These are phyloP conservation scores for Trichoderma asperellum DNA, from an alignment of 2,329 filamentous ascomycete genomes.

Conservation along the genomic window DNA sequence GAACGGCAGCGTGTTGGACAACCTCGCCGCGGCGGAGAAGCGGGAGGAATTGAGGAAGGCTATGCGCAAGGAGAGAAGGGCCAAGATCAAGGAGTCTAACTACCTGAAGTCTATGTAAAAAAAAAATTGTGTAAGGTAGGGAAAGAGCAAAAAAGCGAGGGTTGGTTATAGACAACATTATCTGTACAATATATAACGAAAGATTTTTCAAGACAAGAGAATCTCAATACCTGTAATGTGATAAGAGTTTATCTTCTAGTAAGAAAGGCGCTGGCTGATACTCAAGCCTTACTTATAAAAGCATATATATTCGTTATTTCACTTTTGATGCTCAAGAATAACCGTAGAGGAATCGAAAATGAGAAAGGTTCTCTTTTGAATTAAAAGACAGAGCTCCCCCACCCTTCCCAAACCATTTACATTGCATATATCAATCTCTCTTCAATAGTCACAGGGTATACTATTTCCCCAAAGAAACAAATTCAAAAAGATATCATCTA, in stretches of 20 bases:
- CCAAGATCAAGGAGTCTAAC: slow-evolving; percentile 81
- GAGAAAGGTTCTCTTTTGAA: background rate
- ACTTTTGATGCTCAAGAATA: background rate
- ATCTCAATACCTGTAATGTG: background rate
- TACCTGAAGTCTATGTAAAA: slow-evolving; percentile 79
- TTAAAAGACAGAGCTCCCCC: background rate
- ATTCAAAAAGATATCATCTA: slow-evolving; percentile 23
- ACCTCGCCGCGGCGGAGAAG: slow-evolving; percentile 53
- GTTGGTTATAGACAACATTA: background rate
- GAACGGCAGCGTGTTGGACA: slow-evolving; percentile 48
- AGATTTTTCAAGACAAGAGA: background rate
- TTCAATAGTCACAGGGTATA: background rate
- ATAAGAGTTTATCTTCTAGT: background rate
- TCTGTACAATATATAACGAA: slow-evolving; percentile 13
- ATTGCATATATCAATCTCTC: background rate
- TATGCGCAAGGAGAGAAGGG: slow-evolving; percentile 75
- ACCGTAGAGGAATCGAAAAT: background rate
- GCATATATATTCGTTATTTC: background rate
- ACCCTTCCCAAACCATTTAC: background rate
- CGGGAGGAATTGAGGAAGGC: slow-evolving; percentile 68
- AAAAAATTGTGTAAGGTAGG: background rate
- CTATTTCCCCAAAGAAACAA: background rate
- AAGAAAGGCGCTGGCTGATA: background rate
- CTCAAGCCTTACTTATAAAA: background rate
- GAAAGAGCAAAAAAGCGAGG: background rate